phyloP scores from a whole-genome alignment of 2,329 filamentous ascomycete genomes.

The Cucurbitaria berberidis region DNA sequence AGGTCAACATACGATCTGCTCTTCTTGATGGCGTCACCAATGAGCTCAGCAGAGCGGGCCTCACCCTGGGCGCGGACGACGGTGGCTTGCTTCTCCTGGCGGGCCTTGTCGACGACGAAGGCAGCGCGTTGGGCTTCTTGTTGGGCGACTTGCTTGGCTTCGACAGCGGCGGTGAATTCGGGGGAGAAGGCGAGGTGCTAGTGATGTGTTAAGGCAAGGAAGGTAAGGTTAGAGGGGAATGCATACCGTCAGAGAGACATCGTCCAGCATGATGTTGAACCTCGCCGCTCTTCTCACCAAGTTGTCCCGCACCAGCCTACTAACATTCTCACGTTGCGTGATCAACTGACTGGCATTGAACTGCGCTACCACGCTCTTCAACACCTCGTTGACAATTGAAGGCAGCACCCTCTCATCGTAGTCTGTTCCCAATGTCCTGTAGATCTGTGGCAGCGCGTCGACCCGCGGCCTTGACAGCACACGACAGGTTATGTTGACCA shows the following conservation, averaged over 20 bases:
- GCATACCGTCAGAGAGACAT: slow-evolving; percentile 91
- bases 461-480: slow-evolving; percentile 91
- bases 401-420: slow-evolving; percentile 98
- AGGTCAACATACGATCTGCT: slow-evolving; percentile 95
- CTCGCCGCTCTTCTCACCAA: slow-evolving; percentile 86
- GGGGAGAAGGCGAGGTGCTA: slow-evolving; percentile 72
- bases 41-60: slow-evolving; percentile 94
- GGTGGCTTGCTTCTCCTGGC: slow-evolving; percentile 99
- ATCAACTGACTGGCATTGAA: slow-evolving; percentile 99
- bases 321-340: slow-evolving; percentile 97
- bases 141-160: slow-evolving; percentile 73
- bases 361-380: slow-evolving; percentile 97
- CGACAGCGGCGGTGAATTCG: slow-evolving; percentile 72
- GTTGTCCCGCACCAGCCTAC: slow-evolving; percentile 89
- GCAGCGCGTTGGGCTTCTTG: slow-evolving; percentile 97
- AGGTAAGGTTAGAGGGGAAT: background rate
- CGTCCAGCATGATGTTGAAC: slow-evolving; percentile 97
- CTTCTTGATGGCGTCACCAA: slow-evolving; percentile 99
- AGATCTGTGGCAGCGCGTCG: slow-evolving; percentile 91
- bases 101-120: slow-evolving; percentile 97
- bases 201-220: slow-evolving; percentile 25
- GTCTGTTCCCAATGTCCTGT: slow-evolving; percentile 91
- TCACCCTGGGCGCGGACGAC: slow-evolving; percentile 99
- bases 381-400: slow-evolving; percentile 98
- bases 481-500: slow-evolving; percentile 99